These are phyloP conservation scores for Serpula lacrymans DNA, from an alignment of 768 basidiomycete genomes.

Conservation along the genomic window DNA sequence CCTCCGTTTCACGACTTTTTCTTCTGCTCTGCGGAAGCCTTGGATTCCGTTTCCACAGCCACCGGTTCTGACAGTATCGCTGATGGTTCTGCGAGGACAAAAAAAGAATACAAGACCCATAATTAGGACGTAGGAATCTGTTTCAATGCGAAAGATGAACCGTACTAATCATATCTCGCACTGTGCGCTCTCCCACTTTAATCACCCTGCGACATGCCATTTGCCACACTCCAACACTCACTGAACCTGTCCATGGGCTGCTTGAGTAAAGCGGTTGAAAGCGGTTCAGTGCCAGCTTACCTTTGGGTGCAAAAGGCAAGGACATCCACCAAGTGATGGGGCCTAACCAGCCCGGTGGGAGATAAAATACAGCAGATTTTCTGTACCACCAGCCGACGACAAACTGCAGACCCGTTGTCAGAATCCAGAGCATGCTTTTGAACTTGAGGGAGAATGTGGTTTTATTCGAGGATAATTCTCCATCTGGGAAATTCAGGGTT, in stretches of 20 bases:
- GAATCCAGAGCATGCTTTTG: slow-evolving; percentile 68
- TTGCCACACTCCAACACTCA: slow-evolving; percentile 93
- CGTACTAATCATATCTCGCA: slow-evolving; percentile 58
- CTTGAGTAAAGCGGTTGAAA: background rate
- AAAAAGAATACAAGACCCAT: background rate
- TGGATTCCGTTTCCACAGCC: slow-evolving; percentile 11
- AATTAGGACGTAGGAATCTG: background rate
- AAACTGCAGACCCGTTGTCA: slow-evolving; percentile 87
- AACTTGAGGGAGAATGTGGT: slow-evolving; percentile 68
- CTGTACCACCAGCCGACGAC: slow-evolving; percentile 90
- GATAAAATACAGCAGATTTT: slow-evolving; percentile 86
- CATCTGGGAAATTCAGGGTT: slow-evolving; percentile 48
- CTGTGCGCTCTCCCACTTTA: slow-evolving; percentile 66
- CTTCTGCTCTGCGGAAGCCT: slow-evolving; percentile 4
- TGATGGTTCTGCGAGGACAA: slow-evolving; percentile 4
- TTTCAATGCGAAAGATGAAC: slow-evolving; percentile 8
- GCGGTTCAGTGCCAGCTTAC: slow-evolving; percentile 38
- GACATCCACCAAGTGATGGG: slow-evolving; percentile 85
- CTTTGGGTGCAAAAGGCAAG: slow-evolving; percentile 87
- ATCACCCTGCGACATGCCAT: slow-evolving; percentile 91
- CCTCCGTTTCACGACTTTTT: slow-evolving; percentile 17
- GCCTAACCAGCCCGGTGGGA: slow-evolving; percentile 89
- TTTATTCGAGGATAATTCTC: slow-evolving; percentile 57
- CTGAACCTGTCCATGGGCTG: slow-evolving; percentile 56
- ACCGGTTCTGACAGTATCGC: slow-evolving; percentile 19